phyloP scores from a whole-genome alignment of 2,329 filamentous ascomycete genomes.

The Anthostomella pinea region DNA sequence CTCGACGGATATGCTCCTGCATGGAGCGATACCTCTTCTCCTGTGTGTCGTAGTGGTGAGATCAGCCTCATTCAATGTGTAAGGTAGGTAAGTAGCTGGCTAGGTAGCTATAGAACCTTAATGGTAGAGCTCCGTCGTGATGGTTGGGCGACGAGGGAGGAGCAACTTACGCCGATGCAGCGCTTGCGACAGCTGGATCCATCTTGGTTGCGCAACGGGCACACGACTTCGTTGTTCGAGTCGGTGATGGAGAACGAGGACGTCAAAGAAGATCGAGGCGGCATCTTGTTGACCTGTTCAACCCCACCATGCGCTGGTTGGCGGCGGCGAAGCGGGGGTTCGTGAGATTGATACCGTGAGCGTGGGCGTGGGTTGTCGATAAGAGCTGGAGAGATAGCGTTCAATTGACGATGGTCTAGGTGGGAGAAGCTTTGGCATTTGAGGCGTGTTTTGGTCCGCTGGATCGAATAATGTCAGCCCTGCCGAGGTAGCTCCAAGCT shows the following conservation, averaged over 20 bases:
- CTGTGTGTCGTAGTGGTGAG: conserved; percentile 45
- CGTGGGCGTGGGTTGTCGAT: conserved; percentile 23
- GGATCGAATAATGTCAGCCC: conserved; percentile 11
- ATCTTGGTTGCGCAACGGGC: conserved; percentile 93
- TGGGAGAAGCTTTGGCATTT: conserved; percentile 21
- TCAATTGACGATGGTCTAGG: conserved; percentile 17
- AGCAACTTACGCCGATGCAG: conserved; percentile 88
- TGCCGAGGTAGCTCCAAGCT: conserved; percentile 36
- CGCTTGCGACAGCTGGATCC: conserved; percentile 95
- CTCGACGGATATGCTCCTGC: conserved; percentile 98
- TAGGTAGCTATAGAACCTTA: conserved; percentile 1
- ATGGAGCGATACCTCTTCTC: conserved; percentile 97
- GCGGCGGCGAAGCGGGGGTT: conserved; percentile 35
- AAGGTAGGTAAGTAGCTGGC: conserved; percentile 3
- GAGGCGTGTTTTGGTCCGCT: conserved; percentile 18
- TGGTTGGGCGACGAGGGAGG: conserved; percentile 15
- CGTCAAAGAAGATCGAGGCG: conserved; percentile 80
- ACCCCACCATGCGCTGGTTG: conserved; percentile 51
- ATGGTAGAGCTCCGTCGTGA: not conserved
- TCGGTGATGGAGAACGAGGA: conserved; percentile 91
- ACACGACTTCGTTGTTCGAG: conserved; percentile 93
- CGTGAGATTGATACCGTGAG: conserved; percentile 24
- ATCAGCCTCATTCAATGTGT: conserved; percentile 16
- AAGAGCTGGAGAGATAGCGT: conserved; percentile 23
- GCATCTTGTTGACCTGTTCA: conserved; percentile 62